A percentile compares a stretch with the other conserved stretches of the same genome.
These are phyloP conservation scores for Halenospora varia DNA, from an alignment of 495 filamentous ascomycete species.

Conservation along the genomic window DNA sequence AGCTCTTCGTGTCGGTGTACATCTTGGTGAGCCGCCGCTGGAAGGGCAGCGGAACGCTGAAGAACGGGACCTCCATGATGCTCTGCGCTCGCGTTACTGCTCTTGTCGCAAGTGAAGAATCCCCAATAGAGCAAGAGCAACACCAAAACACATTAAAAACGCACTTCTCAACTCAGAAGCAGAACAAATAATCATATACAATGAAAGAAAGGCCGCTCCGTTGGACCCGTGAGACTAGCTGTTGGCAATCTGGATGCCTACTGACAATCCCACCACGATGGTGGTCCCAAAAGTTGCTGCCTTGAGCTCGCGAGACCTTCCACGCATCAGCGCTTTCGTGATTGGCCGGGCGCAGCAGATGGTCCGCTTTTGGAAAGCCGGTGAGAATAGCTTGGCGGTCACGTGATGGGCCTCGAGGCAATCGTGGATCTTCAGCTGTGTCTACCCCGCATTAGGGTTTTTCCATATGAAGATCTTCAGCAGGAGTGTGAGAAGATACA, in stretches of 20 bases:
- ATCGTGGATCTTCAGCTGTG: no score
- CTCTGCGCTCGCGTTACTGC: slow-evolving; percentile 1
- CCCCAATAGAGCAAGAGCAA: background rate
- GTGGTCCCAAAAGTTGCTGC: slow-evolving; percentile 14
- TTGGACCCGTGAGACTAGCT: background rate
- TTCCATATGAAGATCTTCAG: no score
- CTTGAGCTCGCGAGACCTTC: slow-evolving; percentile 3
- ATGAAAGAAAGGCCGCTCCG: background rate
- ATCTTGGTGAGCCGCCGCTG: slow-evolving; percentile 78
- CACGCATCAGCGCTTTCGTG: no score
- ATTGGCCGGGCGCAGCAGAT: background rate
- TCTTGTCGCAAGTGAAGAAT: no score
- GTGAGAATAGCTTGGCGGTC: no score
- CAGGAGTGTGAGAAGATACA: no score
- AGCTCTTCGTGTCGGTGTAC: slow-evolving; percentile 89
- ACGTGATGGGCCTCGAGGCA: background rate
- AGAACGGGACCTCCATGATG: slow-evolving; percentile 19
- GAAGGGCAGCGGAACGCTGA: slow-evolving; percentile 42
- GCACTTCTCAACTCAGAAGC: no score
- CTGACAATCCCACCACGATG: background rate
- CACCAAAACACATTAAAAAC: no score
- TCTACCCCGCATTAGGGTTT: no score
- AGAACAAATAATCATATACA: background rate
- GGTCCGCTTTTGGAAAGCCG: background rate
- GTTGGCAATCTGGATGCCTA: slow-evolving; percentile 18